Conservation (phyloP, 345 rosid species). For the Noccaea caerulescens region DNA sequence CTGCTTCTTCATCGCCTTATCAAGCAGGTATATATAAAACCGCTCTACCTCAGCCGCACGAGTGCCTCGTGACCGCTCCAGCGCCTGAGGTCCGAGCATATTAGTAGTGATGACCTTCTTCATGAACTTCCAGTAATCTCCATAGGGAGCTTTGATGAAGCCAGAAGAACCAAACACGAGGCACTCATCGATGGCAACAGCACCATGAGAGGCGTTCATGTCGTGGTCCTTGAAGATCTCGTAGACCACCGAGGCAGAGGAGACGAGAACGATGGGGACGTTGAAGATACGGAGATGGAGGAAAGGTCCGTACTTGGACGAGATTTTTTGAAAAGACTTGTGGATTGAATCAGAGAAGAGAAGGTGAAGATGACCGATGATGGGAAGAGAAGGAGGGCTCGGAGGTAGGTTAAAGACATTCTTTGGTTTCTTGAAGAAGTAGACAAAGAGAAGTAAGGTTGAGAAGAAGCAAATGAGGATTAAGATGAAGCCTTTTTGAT, state of each 20-base stretch:
- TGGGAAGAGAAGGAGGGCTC: slow-evolving; percentile 22
- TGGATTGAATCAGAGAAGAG: background rate
- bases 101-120: slow-evolving; percentile 41
- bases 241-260: slow-evolving; percentile 24
- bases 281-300: slow-evolving; percentile 26
- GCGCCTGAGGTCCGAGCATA: slow-evolving; percentile 30
- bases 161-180: slow-evolving; percentile 25
- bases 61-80: slow-evolving; percentile 24
- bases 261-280: slow-evolving; percentile 4
- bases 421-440: slow-evolving; percentile 27
- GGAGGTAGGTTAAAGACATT: background rate
- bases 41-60: slow-evolving; percentile 33
- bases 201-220: background rate
- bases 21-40: slow-evolving; percentile 12
- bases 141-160: slow-evolving; percentile 37
- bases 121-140: slow-evolving; percentile 33
- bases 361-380: slow-evolving; percentile 18
- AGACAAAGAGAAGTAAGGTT: background rate
- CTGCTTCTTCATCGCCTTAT: slow-evolving; percentile 29
- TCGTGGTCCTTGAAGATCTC: slow-evolving; percentile 34
- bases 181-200: slow-evolving; percentile 13
- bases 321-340: background rate
- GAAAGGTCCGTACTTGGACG: slow-evolving; percentile 21
- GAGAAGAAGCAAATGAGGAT: background rate
- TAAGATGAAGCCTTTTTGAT: background rate